Base-by-base conservation (phyloP, 495 filamentous ascomycete species). In the Aspergillus affinis region DNA sequence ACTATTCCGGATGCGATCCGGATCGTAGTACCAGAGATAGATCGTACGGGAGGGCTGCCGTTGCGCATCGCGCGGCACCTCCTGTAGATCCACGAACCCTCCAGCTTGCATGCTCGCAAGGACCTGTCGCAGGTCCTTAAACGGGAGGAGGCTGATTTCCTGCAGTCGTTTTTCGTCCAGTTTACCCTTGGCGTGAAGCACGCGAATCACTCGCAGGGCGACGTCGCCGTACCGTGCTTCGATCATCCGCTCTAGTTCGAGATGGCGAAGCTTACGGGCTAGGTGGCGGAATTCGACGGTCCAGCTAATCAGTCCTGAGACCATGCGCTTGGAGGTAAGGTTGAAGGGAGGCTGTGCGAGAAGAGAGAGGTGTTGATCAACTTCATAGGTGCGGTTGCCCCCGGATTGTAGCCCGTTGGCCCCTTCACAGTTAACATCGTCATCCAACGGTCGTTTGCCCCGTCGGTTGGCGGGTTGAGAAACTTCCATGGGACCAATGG, bases 11-110 rank as follows among this genome's bases (percentile, higher is more conserved):
- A 86, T 85, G 32, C 88, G 84, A 19, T 91, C 86, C 0, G 80
- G 73, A 65, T 98, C 94, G 70, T 88, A 96, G 75, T 84, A 96
- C 89, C 91, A 97, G 21, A 98, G 81, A 69, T 89, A 97, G 44
- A 93, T 86, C 1, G 91, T 93, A 36, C 90, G 86, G 52, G 82
- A 86, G 10, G 91, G 86, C 51, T 90, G 83, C 2, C 91, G 87
- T 52, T 86, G 88, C n/a, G 77, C 72, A 63, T 97, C 93, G 48
- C 87, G 87, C 4, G 94, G 94, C 0, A 98, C 87, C 76, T 99
- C 94, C 69, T 98, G 95, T 10, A 92, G 78, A 59, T 97, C 89
- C 18, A 96, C 81, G 59, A 93, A 88, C 4, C 94, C 93, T 26
- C 84, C 82, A 64, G 86, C 83, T 61, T 96, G 89, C 81, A 99